Percentiles rank a stretch among this genome's conserved stretches.
Conservation (phyloP, 2,329 filamentous ascomycete species). For the Exophiala bonariae region DNA sequence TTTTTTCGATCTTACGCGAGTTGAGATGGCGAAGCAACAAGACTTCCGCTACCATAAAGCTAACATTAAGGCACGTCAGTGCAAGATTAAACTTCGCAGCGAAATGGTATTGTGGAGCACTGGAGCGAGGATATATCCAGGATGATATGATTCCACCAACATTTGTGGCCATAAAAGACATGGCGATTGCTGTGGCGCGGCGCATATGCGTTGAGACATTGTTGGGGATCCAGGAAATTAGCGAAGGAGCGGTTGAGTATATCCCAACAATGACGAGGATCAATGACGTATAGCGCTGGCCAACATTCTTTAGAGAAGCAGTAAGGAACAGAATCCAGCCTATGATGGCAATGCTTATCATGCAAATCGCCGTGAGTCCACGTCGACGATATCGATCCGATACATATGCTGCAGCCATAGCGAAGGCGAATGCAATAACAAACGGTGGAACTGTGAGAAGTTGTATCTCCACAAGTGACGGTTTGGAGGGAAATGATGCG, state of each 20-base stretch:
- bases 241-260: not conserved
- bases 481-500: constrained; percentile 52
- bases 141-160: not conserved
- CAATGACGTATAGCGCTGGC: not conserved
- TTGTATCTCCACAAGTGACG: constrained; percentile 35
- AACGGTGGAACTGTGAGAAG: constrained; percentile 43
- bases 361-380: constrained; percentile 41
- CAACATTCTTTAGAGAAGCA: constrained; percentile 9
- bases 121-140: constrained; percentile 1
- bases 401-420: not conserved
- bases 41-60: not conserved
- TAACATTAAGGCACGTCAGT: not conserved
- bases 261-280: constrained; percentile 1
- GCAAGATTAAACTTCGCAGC: constrained; percentile 1
- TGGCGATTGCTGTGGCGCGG: constrained; percentile 2
- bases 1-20: not conserved
- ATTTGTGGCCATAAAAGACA: constrained; percentile 2
- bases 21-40: not conserved
- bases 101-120: not conserved
- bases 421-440: constrained; percentile 59
- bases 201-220: not conserved
- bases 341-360: constrained; percentile 31
- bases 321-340: constrained; percentile 29
- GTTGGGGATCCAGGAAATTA: constrained; percentile 1
- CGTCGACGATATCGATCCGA: constrained; percentile 31